phyloP scores from a whole-genome alignment of 352 stramenopile species.

The Globisporangium apiculatum region DNA sequence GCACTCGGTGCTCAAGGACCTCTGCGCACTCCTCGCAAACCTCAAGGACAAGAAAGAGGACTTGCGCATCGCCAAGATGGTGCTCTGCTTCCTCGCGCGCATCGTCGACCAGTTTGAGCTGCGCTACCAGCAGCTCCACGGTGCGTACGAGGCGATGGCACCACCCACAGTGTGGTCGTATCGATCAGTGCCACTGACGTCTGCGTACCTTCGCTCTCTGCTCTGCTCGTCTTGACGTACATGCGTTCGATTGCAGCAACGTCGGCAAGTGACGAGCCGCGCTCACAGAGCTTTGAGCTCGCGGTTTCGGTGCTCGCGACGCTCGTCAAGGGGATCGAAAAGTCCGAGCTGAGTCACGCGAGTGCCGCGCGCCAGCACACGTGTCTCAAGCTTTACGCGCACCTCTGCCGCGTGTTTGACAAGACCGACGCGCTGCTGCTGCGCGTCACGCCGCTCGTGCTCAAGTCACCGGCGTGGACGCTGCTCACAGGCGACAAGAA shows the following conservation, averaged over 20 bases:
- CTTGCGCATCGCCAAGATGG: slow-evolving; percentile 51
- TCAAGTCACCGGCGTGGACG: slow-evolving; percentile 44
- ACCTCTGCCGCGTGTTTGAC: slow-evolving; percentile 42
- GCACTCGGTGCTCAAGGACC: slow-evolving; percentile 61
- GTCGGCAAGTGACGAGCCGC: slow-evolving; percentile 5
- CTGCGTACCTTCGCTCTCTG: not conserved
- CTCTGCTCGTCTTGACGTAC: not conserved
- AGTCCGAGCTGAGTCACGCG: slow-evolving; percentile 35
- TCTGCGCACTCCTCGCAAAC: slow-evolving; percentile 49
- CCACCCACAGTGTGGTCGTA: not conserved
- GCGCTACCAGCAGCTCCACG: slow-evolving; percentile 14
- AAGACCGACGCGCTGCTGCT: slow-evolving; percentile 38
- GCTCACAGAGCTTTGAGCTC: slow-evolving; percentile 44
- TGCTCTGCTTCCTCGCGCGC: slow-evolving; percentile 51
- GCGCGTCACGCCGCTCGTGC: slow-evolving; percentile 29
- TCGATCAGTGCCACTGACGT: not conserved
- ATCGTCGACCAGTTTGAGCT: slow-evolving; percentile 63
- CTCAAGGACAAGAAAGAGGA: slow-evolving; percentile 85
- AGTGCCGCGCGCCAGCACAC: slow-evolving; percentile 42
- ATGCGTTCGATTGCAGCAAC: not conserved
- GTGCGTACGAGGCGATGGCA: not conserved
- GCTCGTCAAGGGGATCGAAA: slow-evolving; percentile 46
- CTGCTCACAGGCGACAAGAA: slow-evolving; percentile 45
- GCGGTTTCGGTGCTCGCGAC: slow-evolving; percentile 28
- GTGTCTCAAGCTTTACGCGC: slow-evolving; percentile 51